Base-by-base conservation (phyloP, 2,329 filamentous ascomycete genomes). In the Fusarium domesticum region DNA sequence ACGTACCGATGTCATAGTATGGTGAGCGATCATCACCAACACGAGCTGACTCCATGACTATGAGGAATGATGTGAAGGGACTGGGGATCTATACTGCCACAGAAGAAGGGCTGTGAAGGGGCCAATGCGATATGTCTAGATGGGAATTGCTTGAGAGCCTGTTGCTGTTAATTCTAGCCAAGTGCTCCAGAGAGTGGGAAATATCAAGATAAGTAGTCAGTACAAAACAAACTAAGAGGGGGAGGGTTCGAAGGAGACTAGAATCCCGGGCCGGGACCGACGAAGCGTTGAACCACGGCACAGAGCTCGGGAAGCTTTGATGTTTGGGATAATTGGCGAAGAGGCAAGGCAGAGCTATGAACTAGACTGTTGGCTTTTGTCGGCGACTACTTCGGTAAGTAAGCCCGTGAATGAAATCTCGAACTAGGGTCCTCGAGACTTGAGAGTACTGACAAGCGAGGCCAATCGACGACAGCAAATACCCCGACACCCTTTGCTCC, bases 1-100 rank as follows among this genome's bases (percentile, higher is more conserved):
- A 23, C 61, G 44, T 64, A 74, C 72, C 71, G 50, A 75, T 72
- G 50, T 74, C 72, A 67, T 73, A 74, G 51, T 66, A 59, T n/a
- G 53, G 45, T 14, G 57, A 57, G 33, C 51, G 53, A 36, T 53
- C 49, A 8, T 28, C 23, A 12, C 10, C 14, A 12, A 28, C 23
- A 28, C 23, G 23, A 28, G 23, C 23, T 28, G 23, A 8, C 23
- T 28, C 23, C 23, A 28, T 28, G 3, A 3, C 14, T 28, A n/a
- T n/a, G n/a, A n/a, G n/a, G n/a, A n/a, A n/a, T n/a, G n/a, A n/a
- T n/a, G n/a, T n/a, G n/a, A n/a, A n/a, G n/a, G n/a, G n/a, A n/a
- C 42, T 47, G 30, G 23, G 37, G 43, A 40, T 45, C 36, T 32
- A 20, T 18, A 39, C 25, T n/a, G n/a, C n/a, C n/a, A 15, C 15